These are phyloP conservation scores for Metarhizium rileyi DNA, from an alignment of 2,329 filamentous ascomycete genomes.

Conservation along the genomic window DNA sequence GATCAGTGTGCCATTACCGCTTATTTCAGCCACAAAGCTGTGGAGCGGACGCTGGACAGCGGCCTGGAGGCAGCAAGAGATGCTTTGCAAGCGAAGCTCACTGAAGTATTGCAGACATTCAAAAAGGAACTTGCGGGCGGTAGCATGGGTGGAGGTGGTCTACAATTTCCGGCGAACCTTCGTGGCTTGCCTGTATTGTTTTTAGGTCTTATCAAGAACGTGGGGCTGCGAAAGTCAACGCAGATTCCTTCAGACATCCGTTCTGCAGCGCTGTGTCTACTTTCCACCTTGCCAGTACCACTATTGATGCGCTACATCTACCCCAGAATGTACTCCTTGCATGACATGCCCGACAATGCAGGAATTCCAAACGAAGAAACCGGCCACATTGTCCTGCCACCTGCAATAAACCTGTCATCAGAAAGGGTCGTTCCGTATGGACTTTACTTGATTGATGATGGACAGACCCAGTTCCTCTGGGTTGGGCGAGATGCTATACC, in stretches of 20 bases:
- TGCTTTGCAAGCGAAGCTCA: conserved; percentile 80
- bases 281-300: conserved; percentile 88
- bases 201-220: conserved; percentile 90
- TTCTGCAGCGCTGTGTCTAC: conserved; percentile 80
- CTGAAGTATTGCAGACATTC: conserved; percentile 89
- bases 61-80: conserved; percentile 88
- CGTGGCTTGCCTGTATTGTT: conserved; percentile 83
- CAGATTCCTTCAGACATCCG: conserved; percentile 92
- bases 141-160: conserved; percentile 86
- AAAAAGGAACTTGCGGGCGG: conserved; percentile 93
- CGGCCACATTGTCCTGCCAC: conserved; percentile 81
- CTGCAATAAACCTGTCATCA: conserved; percentile 75
- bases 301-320: conserved; percentile 91
- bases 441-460: conserved; percentile 92
- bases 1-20: conserved; percentile 89
- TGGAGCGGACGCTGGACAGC: conserved; percentile 76
- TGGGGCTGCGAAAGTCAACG: conserved; percentile 83
- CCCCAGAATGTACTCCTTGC: conserved; percentile 72
- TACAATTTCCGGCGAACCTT: conserved; percentile 91
- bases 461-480: conserved; percentile 97
- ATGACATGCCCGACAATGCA: conserved; percentile 94
- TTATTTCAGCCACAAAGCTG: conserved; percentile 96
- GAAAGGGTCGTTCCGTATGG: conserved; percentile 82
- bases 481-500: conserved; percentile 87
- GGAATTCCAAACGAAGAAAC: conserved; percentile 78